These are phyloP conservation scores for Apophysomyces elegans DNA, from an alignment of 371 early-diverging fungal genomes.

Conservation along the genomic window DNA sequence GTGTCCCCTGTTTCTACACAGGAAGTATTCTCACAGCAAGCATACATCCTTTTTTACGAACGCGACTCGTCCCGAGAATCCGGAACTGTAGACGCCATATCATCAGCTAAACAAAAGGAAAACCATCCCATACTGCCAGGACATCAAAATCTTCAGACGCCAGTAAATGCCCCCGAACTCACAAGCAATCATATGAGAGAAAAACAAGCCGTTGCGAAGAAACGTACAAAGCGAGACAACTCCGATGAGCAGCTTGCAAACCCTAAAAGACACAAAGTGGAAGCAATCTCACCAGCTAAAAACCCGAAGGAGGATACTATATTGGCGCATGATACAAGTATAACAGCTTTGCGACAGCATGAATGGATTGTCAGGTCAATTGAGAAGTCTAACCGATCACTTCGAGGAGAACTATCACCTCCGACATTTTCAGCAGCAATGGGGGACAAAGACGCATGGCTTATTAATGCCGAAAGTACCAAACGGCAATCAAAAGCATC, in stretches of 20 bases:
- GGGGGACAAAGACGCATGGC: conserved; percentile 31
- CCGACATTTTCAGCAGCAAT: conserved; percentile 35
- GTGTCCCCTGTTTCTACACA: conserved; percentile 62
- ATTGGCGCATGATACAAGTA: neutral
- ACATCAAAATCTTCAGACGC: neutral
- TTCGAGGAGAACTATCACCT: conserved; percentile 44
- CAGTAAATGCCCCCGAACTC: neutral
- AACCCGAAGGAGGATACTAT: neutral
- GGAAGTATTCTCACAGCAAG: conserved; percentile 72
- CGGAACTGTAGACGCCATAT: neutral
- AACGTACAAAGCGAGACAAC: conserved; percentile 7
- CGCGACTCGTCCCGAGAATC: neutral
- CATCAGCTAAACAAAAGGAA: neutral
- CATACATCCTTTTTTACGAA: conserved; percentile 87
- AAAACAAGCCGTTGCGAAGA: neutral
- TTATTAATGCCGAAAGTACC: neutral
- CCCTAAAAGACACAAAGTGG: neutral
- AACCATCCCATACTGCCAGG: neutral
- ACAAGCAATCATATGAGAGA: neutral
- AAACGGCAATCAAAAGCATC: neutral
- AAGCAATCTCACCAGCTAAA: neutral
- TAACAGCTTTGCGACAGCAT: conserved; percentile 15
- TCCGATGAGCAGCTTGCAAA: neutral
- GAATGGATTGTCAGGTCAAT: conserved; percentile 29
- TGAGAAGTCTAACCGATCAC: conserved; percentile 23